Evolutionary conservation across 2,329 filamentous ascomycete genomes (phyloP), one percentile per base, ranked within the genome.

Genomic region (Fusarium equiseti): DNA sequence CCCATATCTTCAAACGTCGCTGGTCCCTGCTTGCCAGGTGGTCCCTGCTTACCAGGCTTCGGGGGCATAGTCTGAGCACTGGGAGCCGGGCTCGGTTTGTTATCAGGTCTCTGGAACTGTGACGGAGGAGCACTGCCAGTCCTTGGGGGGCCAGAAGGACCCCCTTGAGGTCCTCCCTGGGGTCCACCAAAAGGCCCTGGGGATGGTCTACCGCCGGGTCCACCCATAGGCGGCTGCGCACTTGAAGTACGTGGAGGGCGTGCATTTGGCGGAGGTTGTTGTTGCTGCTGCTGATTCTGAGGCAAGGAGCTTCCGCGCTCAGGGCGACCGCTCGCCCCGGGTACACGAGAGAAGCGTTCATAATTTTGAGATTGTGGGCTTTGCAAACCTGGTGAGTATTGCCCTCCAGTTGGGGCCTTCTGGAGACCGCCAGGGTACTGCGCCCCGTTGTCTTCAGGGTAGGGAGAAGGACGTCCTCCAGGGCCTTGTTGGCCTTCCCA

Each of bases 1-100:
- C 96, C 96, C 96, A 99, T 99, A 78, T 97, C 95, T 78, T 98
- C 95, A 79, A 99, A 99, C 0, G 96, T 98, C 75, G 96, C 93
- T 2, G 96, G 95, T 13, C 95, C 96, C 77, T 94, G 93, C 52
- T 83, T 81, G 5, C 83, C 71, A 7, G 83, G 70, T 2, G 96
- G 95, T 13, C 95, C 96, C 77, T 94, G 93, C 52, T 83, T 81
- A 5, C 83, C 71, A 8, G 83, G 70, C 69, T 82, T 79, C 9
- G 83, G 80, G 18, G 79, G 73, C 10, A 81, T 79, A n/a, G 81
- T 79, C 45, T 80, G 73, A n/a, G 77, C 73, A 24, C 75, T 72
- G 22, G 79, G 73, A 44, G 77, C 74, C 63, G 74, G 73, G 59
- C 69, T 78, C 43, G 74, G 80, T 49, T 66, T 78, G 59, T 58